Conservation (phyloP, 805 yeast species). For the Candida endomychidarum region DNA sequence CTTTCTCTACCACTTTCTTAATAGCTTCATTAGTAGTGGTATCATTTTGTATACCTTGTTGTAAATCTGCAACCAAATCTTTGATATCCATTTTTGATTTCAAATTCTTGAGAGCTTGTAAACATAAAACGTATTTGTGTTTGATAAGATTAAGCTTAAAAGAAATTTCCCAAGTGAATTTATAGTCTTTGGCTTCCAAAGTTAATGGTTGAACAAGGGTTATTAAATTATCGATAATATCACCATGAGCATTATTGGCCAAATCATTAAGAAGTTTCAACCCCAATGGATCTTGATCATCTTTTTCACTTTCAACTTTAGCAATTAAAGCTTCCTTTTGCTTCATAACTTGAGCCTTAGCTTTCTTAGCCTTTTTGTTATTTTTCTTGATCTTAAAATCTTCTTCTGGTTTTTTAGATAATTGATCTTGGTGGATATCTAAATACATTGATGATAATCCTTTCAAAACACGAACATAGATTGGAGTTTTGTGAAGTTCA, state of each 20-base stretch:
- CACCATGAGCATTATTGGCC: slow-evolving; percentile 22
- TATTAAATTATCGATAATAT: slow-evolving; percentile 47
- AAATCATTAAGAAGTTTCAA: slow-evolving; percentile 35
- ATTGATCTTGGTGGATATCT: slow-evolving; percentile 31
- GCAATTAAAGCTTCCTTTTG: slow-evolving; percentile 54
- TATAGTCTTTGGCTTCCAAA: slow-evolving; percentile 40
- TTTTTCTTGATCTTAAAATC: slow-evolving; percentile 20
- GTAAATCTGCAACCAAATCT: slow-evolving; percentile 32
- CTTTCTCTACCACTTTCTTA: slow-evolving; percentile 40
- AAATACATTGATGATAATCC: slow-evolving; percentile 64
- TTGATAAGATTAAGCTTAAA: slow-evolving; percentile 39
- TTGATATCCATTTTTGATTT: slow-evolving; percentile 25
- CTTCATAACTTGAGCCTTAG: slow-evolving; percentile 47
- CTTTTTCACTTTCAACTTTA: slow-evolving; percentile 42
- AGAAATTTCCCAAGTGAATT: slow-evolving; percentile 45
- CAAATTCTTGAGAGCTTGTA: slow-evolving; percentile 46
- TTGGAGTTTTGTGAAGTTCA: slow-evolving; percentile 62
- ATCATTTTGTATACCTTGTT: slow-evolving; percentile 34
- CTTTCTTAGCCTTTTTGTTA: slow-evolving; percentile 58
- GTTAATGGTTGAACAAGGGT: slow-evolving; percentile 41
- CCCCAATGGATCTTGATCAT: slow-evolving; percentile 65
- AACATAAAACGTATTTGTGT: slow-evolving; percentile 46
- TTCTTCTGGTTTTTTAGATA: slow-evolving; percentile 15
- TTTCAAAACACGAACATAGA: slow-evolving; percentile 64
- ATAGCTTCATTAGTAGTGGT: slow-evolving; percentile 45